Evolutionary conservation across 2,329 filamentous ascomycete genomes (phyloP), one percentile per base, ranked within the genome.

Genomic region (Exserohilum turcica): DNA sequence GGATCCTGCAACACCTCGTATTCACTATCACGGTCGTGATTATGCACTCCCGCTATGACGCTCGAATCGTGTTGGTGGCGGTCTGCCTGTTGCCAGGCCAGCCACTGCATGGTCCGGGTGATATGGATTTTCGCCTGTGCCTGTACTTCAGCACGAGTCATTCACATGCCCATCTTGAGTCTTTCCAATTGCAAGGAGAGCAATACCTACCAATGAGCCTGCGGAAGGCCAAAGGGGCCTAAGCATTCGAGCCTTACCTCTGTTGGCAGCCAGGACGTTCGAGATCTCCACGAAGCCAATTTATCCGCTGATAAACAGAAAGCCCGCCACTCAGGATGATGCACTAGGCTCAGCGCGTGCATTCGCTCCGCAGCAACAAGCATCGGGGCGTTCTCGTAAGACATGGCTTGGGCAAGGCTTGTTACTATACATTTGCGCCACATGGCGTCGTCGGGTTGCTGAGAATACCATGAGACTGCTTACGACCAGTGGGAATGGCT

Each of bases 351-450:
- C 37, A 38, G 36, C 39, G 39, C 46, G 36, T 49, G 39, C 51
- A 39, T 15, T 38, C 49, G 28, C 21, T n/a, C 21, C 44, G 51
- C 51, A 44, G 33, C 45, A 54, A 40, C 29, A 54, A 54, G 47
- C 52, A 39, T 54, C 42, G 29, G 35, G 47, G 36, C 47, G 42
- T 16, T 35, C 29, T 51, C 35, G 36, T 24, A 51, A 37, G 38
- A 32, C n/a, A 35, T 40, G 18, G 35, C 51, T 48, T 49, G 44
- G 40, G 21, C 4, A 28, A 50, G 39, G 44, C 44, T 54, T 48
- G 47, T 50, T 29, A 31, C 36, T 29, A 31, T 16, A 35, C 12
- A 21, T 24, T 45, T 29, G 19, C 27, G 42, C 40, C 16, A 15
- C 31, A 54, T 54, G 18, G n/a, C 31, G 27, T 48, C 15, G 28